Percentiles rank a stretch among this genome's conserved stretches.
Conservation (phyloP, 148 eudicot species). For the Persicaria tinctoria region DNA sequence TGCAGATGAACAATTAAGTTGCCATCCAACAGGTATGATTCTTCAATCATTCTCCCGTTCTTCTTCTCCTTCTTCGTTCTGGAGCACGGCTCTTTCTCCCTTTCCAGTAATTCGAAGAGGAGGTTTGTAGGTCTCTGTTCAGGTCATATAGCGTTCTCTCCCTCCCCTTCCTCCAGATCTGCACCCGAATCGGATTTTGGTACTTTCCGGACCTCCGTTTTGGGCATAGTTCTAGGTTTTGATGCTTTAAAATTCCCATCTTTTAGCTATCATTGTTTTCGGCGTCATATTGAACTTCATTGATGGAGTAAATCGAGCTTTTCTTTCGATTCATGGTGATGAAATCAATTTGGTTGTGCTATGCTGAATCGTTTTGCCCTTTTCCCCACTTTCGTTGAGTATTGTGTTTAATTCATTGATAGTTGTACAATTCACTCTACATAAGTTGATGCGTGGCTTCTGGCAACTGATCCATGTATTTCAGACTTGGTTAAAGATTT, state of each 20-base stretch:
- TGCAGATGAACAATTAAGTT: constrained; percentile 2
- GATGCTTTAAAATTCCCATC: not conserved
- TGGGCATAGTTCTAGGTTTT: not conserved
- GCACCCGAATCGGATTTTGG: not conserved
- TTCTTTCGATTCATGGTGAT: not conserved
- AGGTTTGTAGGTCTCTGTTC: not conserved
- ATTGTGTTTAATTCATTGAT: not conserved
- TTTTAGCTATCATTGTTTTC: not conserved
- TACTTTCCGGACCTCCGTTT: not conserved
- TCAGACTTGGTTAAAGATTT: not conserved
- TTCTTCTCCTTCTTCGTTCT: not conserved
- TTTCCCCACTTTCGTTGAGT: not conserved
- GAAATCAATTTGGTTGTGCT: not conserved
- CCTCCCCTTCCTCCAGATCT: constrained; percentile 1
- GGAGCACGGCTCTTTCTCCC: not conserved
- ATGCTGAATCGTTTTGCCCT: not conserved
- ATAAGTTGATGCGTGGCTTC: not conserved
- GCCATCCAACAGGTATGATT: constrained; percentile 3
- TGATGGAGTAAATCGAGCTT: not conserved
- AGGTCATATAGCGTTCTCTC: not conserved
- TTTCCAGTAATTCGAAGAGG: not conserved
- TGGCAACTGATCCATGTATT: not conserved
- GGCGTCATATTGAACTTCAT: not conserved
- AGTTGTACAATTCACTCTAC: not conserved
- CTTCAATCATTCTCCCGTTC: not conserved